Evolutionary conservation across 371 early-diverging fungal species (phyloP).

Genomic region (Mortierella sp.): DNA sequence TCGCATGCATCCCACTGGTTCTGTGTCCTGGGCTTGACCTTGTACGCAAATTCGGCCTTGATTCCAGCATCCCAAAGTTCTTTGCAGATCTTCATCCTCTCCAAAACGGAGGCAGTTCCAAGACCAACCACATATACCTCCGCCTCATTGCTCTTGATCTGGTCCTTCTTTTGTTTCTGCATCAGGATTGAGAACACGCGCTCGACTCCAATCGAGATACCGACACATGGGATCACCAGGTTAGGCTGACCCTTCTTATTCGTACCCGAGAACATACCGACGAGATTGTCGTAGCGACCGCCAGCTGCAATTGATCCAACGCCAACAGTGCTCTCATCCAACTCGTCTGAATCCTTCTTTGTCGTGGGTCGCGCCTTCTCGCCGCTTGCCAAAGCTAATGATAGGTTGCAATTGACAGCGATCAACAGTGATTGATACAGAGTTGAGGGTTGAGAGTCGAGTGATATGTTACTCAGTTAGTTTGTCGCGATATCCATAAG

Average conservation of each 20-base stretch:
- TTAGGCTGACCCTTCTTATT: conserved; percentile 76
- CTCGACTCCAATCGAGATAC: conserved; percentile 97
- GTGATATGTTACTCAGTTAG: too few species aligned
- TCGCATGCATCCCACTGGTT: conserved; percentile 86
- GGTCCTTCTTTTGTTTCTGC: conserved; percentile 64
- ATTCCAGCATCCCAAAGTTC: conserved; percentile 93
- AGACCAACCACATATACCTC: conserved; percentile 93
- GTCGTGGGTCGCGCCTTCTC: conserved; percentile 48
- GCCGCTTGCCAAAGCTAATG: conserved; percentile 41
- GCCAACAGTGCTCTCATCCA: conserved; percentile 84
- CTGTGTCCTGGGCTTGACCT: conserved; percentile 87
- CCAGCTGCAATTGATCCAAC: conserved; percentile 99
- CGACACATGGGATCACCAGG: conserved; percentile 95
- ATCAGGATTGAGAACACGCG: conserved; percentile 93
- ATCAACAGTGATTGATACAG: too few species aligned
- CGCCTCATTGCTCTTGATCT: conserved; percentile 83
- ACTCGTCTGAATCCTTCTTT: conserved; percentile 59
- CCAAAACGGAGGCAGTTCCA: conserved; percentile 89
- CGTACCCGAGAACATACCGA: conserved; percentile 89
- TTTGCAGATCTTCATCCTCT: conserved; percentile 87
- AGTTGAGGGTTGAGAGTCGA: too few species aligned
- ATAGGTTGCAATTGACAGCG: not conserved
- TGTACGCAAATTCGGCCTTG: conserved; percentile 92
- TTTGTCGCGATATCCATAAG: too few species aligned
- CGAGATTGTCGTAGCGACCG: conserved; percentile 99